A percentile compares a stretch with the other conserved stretches of the same genome.
These are phyloP conservation scores for Gelatoporia subvermispora DNA, from an alignment of 768 basidiomycete genomes.

Conservation along the genomic window DNA sequence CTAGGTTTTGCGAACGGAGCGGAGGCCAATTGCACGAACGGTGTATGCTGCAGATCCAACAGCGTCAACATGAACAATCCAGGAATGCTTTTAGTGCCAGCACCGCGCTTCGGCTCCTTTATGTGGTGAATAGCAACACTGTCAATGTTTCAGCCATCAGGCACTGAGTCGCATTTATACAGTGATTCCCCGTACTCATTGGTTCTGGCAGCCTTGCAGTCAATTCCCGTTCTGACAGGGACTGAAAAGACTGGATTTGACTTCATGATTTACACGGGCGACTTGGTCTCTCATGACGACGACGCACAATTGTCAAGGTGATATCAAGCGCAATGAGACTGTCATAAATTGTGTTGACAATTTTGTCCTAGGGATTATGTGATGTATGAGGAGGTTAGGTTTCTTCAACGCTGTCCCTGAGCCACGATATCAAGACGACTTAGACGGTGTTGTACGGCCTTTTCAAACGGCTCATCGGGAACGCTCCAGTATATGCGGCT, in stretches of 20 bases:
- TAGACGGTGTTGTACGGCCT: constrained; percentile 65
- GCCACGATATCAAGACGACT: not conserved
- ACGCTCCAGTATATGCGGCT: constrained; percentile 70
- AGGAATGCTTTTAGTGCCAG: constrained; percentile 46
- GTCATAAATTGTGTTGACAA: not conserved
- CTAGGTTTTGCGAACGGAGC: constrained; percentile 68
- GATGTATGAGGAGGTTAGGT: constrained; percentile 56
- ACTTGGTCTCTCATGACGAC: constrained; percentile 69
- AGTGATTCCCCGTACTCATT: constrained; percentile 66
- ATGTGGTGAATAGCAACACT: constrained; percentile 33
- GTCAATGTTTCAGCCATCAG: not conserved
- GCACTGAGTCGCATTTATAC: not conserved
- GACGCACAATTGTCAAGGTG: constrained; percentile 60
- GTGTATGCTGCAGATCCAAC: constrained; percentile 60
- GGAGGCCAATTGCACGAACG: constrained; percentile 68
- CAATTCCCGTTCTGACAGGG: constrained; percentile 62
- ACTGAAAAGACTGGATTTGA: constrained; percentile 58
- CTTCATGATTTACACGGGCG: constrained; percentile 68
- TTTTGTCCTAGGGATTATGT: constrained; percentile 43
- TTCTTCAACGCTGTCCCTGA: not conserved
- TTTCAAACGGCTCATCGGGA: constrained; percentile 54
- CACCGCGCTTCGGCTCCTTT: constrained; percentile 66
- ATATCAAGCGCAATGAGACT: not conserved
- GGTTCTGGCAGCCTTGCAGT: constrained; percentile 52
- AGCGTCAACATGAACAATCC: constrained; percentile 46